Percentiles rank a stretch among this genome's conserved stretches.
These are phyloP conservation scores for Malus asiatica DNA, from an alignment of 306 rosid genomes.

Conservation along the genomic window DNA sequence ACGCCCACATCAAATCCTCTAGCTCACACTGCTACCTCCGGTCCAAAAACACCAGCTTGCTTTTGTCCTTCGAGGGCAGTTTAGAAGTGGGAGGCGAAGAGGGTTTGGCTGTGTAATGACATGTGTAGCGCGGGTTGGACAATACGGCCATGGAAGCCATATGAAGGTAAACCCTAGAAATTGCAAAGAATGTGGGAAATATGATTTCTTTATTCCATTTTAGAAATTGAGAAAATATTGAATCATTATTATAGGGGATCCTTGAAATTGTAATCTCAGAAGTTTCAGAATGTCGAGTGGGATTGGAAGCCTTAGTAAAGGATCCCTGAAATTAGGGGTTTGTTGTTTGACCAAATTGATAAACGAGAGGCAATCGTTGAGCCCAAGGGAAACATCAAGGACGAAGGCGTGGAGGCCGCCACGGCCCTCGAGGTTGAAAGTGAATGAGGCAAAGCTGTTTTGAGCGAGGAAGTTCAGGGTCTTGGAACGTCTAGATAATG, in stretches of 20 bases:
- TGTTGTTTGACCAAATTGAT: constrained; percentile 40
- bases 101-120: background rate
- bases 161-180: background rate
- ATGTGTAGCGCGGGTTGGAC: background rate
- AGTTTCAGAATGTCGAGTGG: background rate
- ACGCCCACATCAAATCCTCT: too few relatives aligned
- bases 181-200: background rate
- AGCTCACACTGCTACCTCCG: too few relatives aligned
- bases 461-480: constrained; percentile 78
- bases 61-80: too few relatives aligned
- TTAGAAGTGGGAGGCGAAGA: too few relatives aligned
- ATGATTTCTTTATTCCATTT: background rate
- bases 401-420: constrained; percentile 82
- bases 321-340: constrained; percentile 17
- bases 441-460: constrained; percentile 69
- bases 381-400: constrained; percentile 57
- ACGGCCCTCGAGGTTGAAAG: constrained; percentile 71
- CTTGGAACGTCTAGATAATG: constrained; percentile 82
- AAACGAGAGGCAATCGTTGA: constrained; percentile 65
- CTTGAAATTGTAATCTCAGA: too few relatives aligned
- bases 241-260: background rate
- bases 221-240: background rate
- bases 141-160: constrained; percentile 44
- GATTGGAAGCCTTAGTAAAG: constrained; percentile 10
- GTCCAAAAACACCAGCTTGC: too few relatives aligned